A percentile compares a stretch with the other conserved stretches of the same genome.
phyloP scores from a whole-genome alignment of 768 basidiomycete genomes.

The Leccinum boreale region DNA sequence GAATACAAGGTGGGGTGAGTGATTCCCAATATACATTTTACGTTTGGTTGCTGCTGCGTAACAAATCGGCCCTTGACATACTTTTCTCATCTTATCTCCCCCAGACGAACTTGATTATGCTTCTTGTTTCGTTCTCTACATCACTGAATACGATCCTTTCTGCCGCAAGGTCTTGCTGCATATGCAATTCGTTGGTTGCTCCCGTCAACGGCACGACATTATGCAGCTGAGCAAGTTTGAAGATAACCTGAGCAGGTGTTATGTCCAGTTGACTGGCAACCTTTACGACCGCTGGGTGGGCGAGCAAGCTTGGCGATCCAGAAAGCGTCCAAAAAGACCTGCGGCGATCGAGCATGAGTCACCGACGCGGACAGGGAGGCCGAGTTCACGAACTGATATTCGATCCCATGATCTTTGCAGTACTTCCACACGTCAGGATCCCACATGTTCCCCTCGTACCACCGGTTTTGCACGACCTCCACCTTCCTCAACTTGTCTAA shows the following conservation, averaged over 20 bases:
- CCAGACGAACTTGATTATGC: constrained; percentile 30
- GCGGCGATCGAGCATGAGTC: not conserved
- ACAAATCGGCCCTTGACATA: not conserved
- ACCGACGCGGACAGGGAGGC: not conserved
- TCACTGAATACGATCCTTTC: constrained; percentile 36
- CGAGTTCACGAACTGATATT: constrained; percentile 59
- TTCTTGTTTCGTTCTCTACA: constrained; percentile 23
- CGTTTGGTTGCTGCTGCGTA: not conserved
- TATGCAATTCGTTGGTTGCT: constrained; percentile 64
- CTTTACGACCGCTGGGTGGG: constrained; percentile 42
- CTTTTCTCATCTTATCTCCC: constrained; percentile 9
- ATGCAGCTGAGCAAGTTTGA: constrained; percentile 62
- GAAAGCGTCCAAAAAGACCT: constrained; percentile 89
- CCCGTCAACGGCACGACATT: constrained; percentile 75
- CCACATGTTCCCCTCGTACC: constrained; percentile 81
- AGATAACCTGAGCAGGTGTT: constrained; percentile 66
- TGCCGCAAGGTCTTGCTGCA: constrained; percentile 59
- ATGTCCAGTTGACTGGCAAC: constrained; percentile 46
- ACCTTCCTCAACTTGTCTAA: constrained; percentile 54
- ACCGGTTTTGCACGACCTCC: constrained; percentile 80
- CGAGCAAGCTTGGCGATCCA: constrained; percentile 65
- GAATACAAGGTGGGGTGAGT: not conserved
- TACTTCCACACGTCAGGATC: constrained; percentile 62
- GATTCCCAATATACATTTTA: not conserved
- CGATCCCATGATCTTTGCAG: constrained; percentile 59